Evolutionary conservation across 257 asterid genomes (phyloP).

Genomic region (Prunella vulgaris): DNA sequence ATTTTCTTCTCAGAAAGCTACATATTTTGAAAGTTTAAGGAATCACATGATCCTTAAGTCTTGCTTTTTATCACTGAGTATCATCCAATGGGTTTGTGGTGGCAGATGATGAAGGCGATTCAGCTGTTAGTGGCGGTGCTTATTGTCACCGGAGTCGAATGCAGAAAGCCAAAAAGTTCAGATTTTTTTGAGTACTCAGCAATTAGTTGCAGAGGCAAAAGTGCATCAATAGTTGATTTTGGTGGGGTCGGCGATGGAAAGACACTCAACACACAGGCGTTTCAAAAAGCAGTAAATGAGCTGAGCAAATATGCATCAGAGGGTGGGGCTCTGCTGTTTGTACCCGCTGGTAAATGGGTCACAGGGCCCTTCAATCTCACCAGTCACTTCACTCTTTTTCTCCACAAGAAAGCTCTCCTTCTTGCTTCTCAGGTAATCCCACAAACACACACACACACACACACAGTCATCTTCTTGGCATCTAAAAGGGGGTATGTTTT

Average conservation of each 20-base stretch:
- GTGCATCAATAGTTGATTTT: slow-evolving; percentile 69
- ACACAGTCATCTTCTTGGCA: no score
- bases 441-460: no score
- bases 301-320: slow-evolving; percentile 46
- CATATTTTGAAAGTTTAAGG: no score
- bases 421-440: slow-evolving; percentile 78
- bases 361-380: slow-evolving; percentile 87
- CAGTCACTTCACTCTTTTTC: slow-evolving; percentile 85
- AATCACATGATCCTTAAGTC: neutral
- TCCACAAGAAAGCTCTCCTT: slow-evolving; percentile 68
- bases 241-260: slow-evolving; percentile 89
- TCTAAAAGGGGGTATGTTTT: no score
- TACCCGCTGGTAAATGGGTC: slow-evolving; percentile 87
- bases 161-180: slow-evolving; percentile 34
- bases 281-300: slow-evolving; percentile 51
- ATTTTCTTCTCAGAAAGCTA: neutral
- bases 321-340: slow-evolving; percentile 73
- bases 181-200: slow-evolving; percentile 53
- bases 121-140: slow-evolving; percentile 17
- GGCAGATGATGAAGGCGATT: slow-evolving; percentile 24
- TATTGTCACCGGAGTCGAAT: slow-evolving; percentile 27
- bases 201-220: slow-evolving; percentile 71
- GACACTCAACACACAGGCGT: slow-evolving; percentile 71
- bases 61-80: no score
- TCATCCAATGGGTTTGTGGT: no score